Base-by-base conservation (phyloP, 345 rosid genomes). In the Sonneratia alba region DNA sequence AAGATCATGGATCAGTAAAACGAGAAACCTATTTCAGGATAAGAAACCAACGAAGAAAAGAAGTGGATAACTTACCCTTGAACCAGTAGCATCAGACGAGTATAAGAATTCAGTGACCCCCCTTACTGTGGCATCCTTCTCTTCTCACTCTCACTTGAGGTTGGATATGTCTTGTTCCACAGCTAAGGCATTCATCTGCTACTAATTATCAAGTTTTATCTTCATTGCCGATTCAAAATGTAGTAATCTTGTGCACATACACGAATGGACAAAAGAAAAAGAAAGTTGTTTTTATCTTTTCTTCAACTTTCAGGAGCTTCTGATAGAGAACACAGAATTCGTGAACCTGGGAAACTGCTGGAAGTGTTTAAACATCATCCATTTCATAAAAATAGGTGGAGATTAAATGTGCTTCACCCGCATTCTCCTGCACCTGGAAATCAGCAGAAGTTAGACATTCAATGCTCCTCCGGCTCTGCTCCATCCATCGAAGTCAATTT, bases 391-490 rank as follows among this genome's bases (percentile, higher is more conserved):
- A 27, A 11, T 43, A 11, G 7, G 47, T 43, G 47, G 47, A 43
- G 47, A 43, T 43, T 11, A 43, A 43, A 43, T 11, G 7, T 6
- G 11, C 53, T 48, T 71, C 37, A 40, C 36, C 21, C 36, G 32
- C 32, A 57, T 57, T 24, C 4, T n/a, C 56, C 7, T 43, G 47
- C 73, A 95, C 99, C 96, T 87, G 92, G 37, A 81, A 72, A 67
- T 95, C 99, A 63, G 89, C 82, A 68, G 89, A 90, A 73, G 85
- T 95, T 90, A 75, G 99, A 92, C 97, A 95, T 85, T 72, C 99
- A 93, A 8, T 97, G 84, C 78, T 95, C 99, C 71, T 92, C 99
- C 70, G 78, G 97, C 79, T 92, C 96, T 2, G 66, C 76, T 49
- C 81, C 87, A 77, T 71, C 77, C 27, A 70, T 70, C 65, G 63